These are phyloP conservation scores for Elsinoe fawcettii DNA, from an alignment of 2,329 filamentous ascomycete species.

Conservation along the genomic window DNA sequence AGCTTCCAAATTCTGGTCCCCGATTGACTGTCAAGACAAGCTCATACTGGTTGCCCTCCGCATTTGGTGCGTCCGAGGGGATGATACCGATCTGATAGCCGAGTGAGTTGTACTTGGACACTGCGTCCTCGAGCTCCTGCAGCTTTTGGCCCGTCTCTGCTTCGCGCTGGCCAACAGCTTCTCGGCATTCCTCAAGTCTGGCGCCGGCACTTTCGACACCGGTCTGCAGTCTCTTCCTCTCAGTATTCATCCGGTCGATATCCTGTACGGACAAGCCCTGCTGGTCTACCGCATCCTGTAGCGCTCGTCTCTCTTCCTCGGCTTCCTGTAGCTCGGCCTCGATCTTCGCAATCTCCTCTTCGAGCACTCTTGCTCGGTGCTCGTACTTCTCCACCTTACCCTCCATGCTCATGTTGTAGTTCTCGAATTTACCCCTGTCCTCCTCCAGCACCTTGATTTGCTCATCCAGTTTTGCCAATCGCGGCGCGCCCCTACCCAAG, in stretches of 20 bases:
- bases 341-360: constrained; percentile 76
- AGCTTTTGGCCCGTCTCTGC: constrained; percentile 76
- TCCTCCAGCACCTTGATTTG: constrained; percentile 91
- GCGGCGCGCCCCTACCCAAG: constrained; percentile 75
- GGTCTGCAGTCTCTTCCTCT: constrained; percentile 86
- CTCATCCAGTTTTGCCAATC: constrained; percentile 75
- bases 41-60: constrained; percentile 78
- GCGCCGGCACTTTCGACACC: constrained; percentile 69
- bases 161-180: constrained; percentile 76
- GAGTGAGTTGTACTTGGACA: constrained; percentile 87
- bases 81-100: constrained; percentile 92
- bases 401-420: constrained; percentile 80
- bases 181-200: constrained; percentile 78
- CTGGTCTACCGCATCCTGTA: constrained; percentile 82
- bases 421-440: constrained; percentile 89
- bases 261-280: constrained; percentile 95
- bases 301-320: constrained; percentile 68
- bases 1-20: constrained; percentile 60
- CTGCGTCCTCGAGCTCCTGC: constrained; percentile 82
- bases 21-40: constrained; percentile 75
- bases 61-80: constrained; percentile 73
- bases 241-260: constrained; percentile 97
- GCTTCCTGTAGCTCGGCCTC: constrained; percentile 66
- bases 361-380: constrained; percentile 68
- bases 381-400: constrained; percentile 86